Evolutionary conservation across 192 early-diverging fungal genomes (phyloP), one percentile per base, ranked within the genome.

Genomic region (Podochytrium sp.): DNA sequence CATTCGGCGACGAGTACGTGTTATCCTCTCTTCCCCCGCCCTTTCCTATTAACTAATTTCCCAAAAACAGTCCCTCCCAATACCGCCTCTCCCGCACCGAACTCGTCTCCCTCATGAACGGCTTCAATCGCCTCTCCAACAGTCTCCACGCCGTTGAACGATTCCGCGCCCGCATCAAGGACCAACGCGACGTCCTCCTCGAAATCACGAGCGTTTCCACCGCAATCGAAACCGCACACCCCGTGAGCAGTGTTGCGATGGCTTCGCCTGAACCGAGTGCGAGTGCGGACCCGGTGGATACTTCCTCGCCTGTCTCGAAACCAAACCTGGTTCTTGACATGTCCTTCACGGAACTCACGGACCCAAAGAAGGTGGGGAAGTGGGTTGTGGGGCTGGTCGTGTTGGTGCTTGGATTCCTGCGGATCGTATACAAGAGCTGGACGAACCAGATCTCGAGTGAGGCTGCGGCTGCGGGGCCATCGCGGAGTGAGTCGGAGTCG

Each of bases 21-120:
- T 51, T 70, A 52, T 41, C 41, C 50, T 4, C 29, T 51, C 61
- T 50, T 27, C 34, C n/a, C 18, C 3, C 49, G 42, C 2, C 16
- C 42, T 50, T 66, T 58, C 29, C 35, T 10, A n/a, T 33, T 43
- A 2, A 73, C 53, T 30, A 49, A 35, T 38, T 41, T 61, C 63
- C 10, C 49, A 87, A 86, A 39, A 81, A 77, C 50, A 85, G 83
- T 23, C 79, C 82, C 6, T 84, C 82, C 4, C 83, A 84, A 2
- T 84, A 81, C 33, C 55, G 88, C 3, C 76, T 96, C 29, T 81
- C 87, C 20, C 86, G 92, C 16, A 78, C 84, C n/a, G 97, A 98
- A 79, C 87, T 98, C 32, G 95, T 98, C 7, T 88, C 97, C 0
- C 80, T 98, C 16, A 85, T 98, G 47, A 98, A 96, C 64, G 92